Evolutionary conservation across 2,329 filamentous ascomycete genomes (phyloP).

Genomic region (Triangularia setosa): DNA sequence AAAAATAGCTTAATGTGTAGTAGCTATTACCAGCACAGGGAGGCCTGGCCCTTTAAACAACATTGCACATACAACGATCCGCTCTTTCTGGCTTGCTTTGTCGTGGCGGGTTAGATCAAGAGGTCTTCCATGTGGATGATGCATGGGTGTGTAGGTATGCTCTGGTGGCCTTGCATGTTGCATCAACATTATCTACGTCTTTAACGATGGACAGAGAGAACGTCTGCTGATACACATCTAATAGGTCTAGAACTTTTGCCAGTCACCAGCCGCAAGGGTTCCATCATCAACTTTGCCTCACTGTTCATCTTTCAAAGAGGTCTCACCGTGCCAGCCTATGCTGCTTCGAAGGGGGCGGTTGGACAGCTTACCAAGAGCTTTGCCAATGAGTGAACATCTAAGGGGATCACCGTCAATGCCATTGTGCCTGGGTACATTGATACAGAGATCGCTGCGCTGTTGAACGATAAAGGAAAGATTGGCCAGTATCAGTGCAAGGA

Average conservation of each 20-base stretch:
- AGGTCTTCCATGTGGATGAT: too few relatives aligned
- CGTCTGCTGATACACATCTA: too few relatives aligned
- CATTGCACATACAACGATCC: too few relatives aligned
- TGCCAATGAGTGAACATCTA: slow-evolving; percentile 79
- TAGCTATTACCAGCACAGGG: too few relatives aligned
- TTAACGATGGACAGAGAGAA: too few relatives aligned
- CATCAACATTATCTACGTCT: too few relatives aligned
- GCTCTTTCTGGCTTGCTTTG: too few relatives aligned
- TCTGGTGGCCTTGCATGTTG: too few relatives aligned
- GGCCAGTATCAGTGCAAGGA: slow-evolving; percentile 71
- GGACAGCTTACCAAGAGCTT: slow-evolving; percentile 81
- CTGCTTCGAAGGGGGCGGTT: slow-evolving; percentile 80
- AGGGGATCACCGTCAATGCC: slow-evolving; percentile 79
- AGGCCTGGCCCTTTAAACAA: too few relatives aligned
- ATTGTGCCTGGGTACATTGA: slow-evolving; percentile 87
- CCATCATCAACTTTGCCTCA: slow-evolving; percentile 80
- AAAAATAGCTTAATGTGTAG: too few relatives aligned
- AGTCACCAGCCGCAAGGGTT: slow-evolving; percentile 55
- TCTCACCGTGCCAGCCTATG: slow-evolving; percentile 83
- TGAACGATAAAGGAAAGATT: slow-evolving; percentile 67
- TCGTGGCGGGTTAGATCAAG: too few relatives aligned
- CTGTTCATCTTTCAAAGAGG: slow-evolving; percentile 83
- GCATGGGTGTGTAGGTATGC: too few relatives aligned
- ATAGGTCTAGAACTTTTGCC: slow-evolving; percentile 40
- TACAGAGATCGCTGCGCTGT: slow-evolving; percentile 82